A percentile compares a stretch with the other conserved stretches of the same genome.
Conservation (phyloP, 2,329 filamentous ascomycete genomes). For the Sporothrix humicola region DNA sequence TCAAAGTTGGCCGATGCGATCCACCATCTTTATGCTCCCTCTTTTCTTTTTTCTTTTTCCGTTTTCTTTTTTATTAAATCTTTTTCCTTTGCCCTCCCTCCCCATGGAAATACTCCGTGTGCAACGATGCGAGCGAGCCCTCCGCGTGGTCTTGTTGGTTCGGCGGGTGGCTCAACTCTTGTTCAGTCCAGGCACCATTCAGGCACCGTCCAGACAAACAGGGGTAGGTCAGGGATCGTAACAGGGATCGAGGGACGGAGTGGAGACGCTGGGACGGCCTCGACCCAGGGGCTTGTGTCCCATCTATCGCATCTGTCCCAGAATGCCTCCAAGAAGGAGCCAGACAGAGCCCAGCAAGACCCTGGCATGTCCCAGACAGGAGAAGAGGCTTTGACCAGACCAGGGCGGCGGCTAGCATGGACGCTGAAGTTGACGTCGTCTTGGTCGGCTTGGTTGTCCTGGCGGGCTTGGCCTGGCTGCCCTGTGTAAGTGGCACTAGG, state of each 20-base stretch:
- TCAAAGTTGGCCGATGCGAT: slow-evolving; percentile 8
- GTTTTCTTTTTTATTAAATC: neutral
- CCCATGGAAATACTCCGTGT: neutral
- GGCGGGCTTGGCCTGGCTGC: neutral
- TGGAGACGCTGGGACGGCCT: slow-evolving; percentile 1
- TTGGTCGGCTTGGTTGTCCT: neutral
- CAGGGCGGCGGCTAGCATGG: slow-evolving; percentile 28
- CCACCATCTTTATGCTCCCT: neutral
- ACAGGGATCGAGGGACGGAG: slow-evolving; percentile 17
- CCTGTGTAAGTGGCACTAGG: slow-evolving; percentile 1
- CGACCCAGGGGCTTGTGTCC: slow-evolving; percentile 24
- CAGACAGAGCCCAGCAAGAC: neutral
- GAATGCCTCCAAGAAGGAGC: neutral
- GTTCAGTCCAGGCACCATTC: neutral
- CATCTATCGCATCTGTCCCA: slow-evolving; percentile 5
- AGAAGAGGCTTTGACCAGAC: slow-evolving; percentile 23
- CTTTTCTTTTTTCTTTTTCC: neutral
- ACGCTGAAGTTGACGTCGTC: slow-evolving; percentile 14
- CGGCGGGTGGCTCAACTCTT: slow-evolving; percentile 21
- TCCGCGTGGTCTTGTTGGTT: slow-evolving; percentile 11
- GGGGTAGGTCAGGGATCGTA: slow-evolving; percentile 14
- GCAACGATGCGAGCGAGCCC: neutral
- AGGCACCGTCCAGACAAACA: slow-evolving; percentile 3
- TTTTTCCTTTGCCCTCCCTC: no score
- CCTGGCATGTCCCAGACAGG: slow-evolving; percentile 20